Conservation (phyloP, 2,329 filamentous ascomycete genomes). For the Nigrospora oryzae region DNA sequence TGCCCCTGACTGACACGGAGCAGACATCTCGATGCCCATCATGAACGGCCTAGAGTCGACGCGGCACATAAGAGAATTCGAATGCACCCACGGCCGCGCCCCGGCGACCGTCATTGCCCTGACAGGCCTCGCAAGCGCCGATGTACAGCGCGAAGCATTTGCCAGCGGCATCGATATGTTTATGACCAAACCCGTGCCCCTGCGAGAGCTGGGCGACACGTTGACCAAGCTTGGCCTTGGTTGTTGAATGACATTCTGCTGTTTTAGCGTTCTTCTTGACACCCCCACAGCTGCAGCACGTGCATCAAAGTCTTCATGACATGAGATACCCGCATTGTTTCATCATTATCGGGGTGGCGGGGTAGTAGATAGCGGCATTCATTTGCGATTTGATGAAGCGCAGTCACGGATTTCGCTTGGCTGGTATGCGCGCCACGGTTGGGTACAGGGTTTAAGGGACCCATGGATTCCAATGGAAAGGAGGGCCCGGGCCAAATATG, state of each 20-base stretch:
- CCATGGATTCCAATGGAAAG: too few species aligned
- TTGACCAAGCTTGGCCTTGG: slow-evolving; percentile 1
- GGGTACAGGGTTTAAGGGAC: too few species aligned
- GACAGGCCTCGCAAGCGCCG: slow-evolving; percentile 32
- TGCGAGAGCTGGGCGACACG: slow-evolving; percentile 18
- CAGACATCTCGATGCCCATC: slow-evolving; percentile 37
- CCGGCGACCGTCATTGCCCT: slow-evolving; percentile 34
- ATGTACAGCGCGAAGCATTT: slow-evolving; percentile 35
- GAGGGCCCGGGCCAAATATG: too few species aligned
- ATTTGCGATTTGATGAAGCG: too few species aligned
- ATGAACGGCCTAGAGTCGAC: slow-evolving; percentile 32
- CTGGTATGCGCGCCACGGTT: too few species aligned
- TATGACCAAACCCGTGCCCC: slow-evolving; percentile 36
- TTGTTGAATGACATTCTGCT: background rate
- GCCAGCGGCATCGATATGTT: slow-evolving; percentile 36
- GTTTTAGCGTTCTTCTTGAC: background rate
- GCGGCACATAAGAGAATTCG: slow-evolving; percentile 28
- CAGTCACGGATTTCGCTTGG: too few species aligned
- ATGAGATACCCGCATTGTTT: background rate
- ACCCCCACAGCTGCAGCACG: too few species aligned
- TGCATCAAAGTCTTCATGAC: too few species aligned
- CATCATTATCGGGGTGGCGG: too few species aligned
- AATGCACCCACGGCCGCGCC: slow-evolving; percentile 24
- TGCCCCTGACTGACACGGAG: background rate
- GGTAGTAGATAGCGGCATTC: too few species aligned